Conservation (phyloP, 2,329 filamentous ascomycete species). For the Ceratocystiopsis sp. region DNA sequence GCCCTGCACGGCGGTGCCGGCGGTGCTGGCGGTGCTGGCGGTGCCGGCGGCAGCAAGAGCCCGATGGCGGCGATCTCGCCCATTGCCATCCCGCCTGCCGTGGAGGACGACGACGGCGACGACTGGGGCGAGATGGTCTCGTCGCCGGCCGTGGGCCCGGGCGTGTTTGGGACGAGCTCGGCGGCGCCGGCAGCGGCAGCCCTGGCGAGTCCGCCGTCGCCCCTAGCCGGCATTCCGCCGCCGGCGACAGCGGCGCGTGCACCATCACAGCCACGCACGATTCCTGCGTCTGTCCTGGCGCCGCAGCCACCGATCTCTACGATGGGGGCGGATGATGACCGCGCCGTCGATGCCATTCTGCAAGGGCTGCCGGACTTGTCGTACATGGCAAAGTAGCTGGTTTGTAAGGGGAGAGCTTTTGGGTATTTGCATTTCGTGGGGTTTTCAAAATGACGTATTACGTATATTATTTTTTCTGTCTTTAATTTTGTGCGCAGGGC, state of each 20-base stretch:
- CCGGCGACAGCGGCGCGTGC: not conserved
- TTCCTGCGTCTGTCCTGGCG: no score
- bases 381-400: conserved; percentile 17
- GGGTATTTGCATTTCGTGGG: not conserved
- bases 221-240: no score
- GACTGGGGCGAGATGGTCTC: conserved; percentile 46
- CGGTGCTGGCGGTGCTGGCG: no score
- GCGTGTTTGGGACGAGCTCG: no score
- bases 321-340: not conserved
- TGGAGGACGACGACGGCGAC: conserved; percentile 14
- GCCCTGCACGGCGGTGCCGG: no score
- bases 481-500: not conserved
- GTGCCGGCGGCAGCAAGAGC: no score
- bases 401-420: no score
- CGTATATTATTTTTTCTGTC: not conserved
- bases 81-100: no score
- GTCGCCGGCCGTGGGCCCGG: conserved; percentile 16
- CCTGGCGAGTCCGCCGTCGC: no score
- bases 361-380: conserved; percentile 16
- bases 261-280: not conserved
- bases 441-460: not conserved
- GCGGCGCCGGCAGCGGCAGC: not conserved
- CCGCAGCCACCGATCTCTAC: not conserved
- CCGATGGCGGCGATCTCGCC: no score
- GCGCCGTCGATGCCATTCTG: conserved; percentile 10